Base-by-base conservation (phyloP, 352 stramenopile species). In the Peronosclerospora sorghi region DNA sequence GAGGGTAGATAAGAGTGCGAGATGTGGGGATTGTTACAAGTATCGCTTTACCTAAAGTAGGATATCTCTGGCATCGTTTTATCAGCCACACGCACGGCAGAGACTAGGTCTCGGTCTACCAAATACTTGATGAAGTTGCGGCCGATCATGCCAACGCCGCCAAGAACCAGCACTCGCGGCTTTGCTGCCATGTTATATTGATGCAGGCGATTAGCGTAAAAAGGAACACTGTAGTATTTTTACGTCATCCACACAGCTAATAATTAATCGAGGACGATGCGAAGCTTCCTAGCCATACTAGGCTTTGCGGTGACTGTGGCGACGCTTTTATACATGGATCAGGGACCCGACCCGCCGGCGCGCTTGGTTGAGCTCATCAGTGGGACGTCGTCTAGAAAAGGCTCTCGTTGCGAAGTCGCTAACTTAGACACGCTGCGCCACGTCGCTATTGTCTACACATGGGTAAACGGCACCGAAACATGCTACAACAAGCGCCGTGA, bases 51-150 rank as follows among this genome's bases (percentile, higher is more conserved):
- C 73, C 68, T 82, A 42, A 92, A 89, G 64, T 93, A 93, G 24
- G 81, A 82, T 56, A 90, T 93, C 58, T 85, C 78, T 30, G 76
- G 73, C 70, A 89, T 83, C 14, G 78, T 84, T 59, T 93, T 93
- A 63, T 93, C 81, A 24, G 74, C 76, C 41, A 93, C 75, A 34
- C 78, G 76, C 42, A 93, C 80, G 47, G 59, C 57, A 8, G 67
- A 65, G 38, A 62, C 68, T 10, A 90, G 41, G 38, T 89, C 73
- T 19, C 70, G 58, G 51, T 86, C 73, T 14, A 93, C 52, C 34
- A 76, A 76, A 54, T 72, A 81, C 58, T 89, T 68, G 38, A 91
- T 74, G 35, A 93, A 87, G 68, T 90, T 93, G 53, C 81, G 74
- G 48, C 81, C 81, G 41, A 93, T 84, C 74, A 90, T 88, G 41